These are phyloP conservation scores for Pseudodiploospora longispora DNA, from an alignment of 2,329 filamentous ascomycete species.

Conservation along the genomic window DNA sequence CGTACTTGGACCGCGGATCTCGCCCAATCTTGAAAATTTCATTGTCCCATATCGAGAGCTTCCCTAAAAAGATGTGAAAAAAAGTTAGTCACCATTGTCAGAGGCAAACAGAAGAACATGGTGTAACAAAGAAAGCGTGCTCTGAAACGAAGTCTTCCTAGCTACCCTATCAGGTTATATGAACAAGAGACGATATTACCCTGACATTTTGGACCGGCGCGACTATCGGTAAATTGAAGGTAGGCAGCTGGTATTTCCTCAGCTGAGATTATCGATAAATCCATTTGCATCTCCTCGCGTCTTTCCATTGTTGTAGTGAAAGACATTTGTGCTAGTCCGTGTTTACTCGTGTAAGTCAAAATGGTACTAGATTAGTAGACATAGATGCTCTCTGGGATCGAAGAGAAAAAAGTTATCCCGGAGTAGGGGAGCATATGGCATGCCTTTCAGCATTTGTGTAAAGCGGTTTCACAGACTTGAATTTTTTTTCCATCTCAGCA, in stretches of 20 bases:
- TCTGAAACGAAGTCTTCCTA: background rate
- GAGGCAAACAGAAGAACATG: background rate
- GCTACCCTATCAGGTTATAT: background rate
- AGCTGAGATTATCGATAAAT: too few species aligned
- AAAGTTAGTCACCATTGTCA: background rate
- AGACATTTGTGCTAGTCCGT: too few species aligned
- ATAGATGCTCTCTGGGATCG: too few species aligned
- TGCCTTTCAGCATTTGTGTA: too few species aligned
- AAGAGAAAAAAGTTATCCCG: too few species aligned
- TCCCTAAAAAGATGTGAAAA: conserved; percentile 11
- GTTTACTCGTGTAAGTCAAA: too few species aligned
- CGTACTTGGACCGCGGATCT: conserved; percentile 26
- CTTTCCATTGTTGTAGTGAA: too few species aligned
- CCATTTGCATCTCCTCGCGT: too few species aligned
- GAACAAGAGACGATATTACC: conserved; percentile 11
- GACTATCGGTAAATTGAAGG: conserved; percentile 16
- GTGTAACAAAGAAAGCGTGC: background rate
- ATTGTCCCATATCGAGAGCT: conserved; percentile 21
- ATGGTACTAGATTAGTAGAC: too few species aligned
- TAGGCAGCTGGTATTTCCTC: conserved; percentile 15
- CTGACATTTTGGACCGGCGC: conserved; percentile 17
- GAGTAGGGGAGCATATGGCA: too few species aligned
- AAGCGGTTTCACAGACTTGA: too few species aligned
- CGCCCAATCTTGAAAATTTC: conserved; percentile 29
- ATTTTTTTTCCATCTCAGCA: too few species aligned